Conservation (phyloP, 2,329 filamentous ascomycete genomes). For the Cercospora berteroae region DNA sequence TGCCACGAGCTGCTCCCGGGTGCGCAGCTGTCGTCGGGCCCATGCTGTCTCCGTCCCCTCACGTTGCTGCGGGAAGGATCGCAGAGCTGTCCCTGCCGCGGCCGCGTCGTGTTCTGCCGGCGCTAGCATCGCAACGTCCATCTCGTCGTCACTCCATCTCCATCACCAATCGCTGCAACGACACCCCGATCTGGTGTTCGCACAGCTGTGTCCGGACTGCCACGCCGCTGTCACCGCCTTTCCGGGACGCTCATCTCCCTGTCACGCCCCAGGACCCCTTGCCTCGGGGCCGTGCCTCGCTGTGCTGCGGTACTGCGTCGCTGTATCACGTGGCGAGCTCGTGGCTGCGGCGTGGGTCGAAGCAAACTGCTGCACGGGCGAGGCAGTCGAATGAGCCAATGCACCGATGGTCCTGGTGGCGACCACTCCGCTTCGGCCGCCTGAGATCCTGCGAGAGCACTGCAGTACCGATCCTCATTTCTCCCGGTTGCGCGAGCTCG, state of each 20-base stretch:
- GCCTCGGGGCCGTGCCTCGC: conserved; percentile 10
- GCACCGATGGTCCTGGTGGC: not conserved
- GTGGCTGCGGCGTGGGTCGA: conserved; percentile 13
- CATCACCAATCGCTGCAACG: not conserved
- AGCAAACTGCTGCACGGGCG: conserved; percentile 13
- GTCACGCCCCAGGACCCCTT: conserved; percentile 6
- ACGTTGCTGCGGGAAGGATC: not conserved
- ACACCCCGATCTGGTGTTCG: not conserved
- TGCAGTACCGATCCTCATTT: conserved; percentile 16
- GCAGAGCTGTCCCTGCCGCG: not conserved
- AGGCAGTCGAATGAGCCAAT: conserved; percentile 5
- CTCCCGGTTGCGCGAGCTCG: not conserved
- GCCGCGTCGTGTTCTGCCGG: not conserved
- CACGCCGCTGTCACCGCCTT: conserved; percentile 34
- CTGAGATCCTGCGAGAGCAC: conserved; percentile 8
- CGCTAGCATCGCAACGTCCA: not conserved
- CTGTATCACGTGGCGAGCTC: conserved; percentile 31
- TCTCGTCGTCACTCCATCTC: conserved; percentile 3
- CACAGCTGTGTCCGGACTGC: conserved; percentile 21
- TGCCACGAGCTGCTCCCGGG: conserved; percentile 4
- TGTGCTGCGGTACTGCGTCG: conserved; percentile 1
- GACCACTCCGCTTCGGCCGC: not conserved
- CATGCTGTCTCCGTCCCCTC: conserved; percentile 1
- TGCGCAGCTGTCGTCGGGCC: not conserved
- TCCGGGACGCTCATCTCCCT: conserved; percentile 17